These are phyloP conservation scores for Suillus hirtellus DNA, from an alignment of 768 basidiomycete species.

Conservation along the genomic window DNA sequence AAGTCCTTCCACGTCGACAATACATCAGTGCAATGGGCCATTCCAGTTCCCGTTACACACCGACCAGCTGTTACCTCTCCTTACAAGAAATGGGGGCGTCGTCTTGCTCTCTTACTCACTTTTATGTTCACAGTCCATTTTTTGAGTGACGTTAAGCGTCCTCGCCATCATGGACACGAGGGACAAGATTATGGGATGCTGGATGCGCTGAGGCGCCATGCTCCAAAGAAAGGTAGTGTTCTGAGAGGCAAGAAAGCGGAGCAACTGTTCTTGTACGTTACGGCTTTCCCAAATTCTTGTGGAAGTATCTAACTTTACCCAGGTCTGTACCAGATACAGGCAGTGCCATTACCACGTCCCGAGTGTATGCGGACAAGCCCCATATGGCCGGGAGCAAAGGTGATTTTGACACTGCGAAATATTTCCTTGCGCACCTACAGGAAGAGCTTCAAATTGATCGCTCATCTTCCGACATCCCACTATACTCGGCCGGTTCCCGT, in stretches of 20 bases:
- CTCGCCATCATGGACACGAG: background rate
- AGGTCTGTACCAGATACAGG: constrained; percentile 54
- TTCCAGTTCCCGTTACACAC: constrained; percentile 24
- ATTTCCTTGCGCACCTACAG: constrained; percentile 55
- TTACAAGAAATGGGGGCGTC: constrained; percentile 18
- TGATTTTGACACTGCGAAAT: constrained; percentile 58
- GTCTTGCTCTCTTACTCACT: constrained; percentile 14
- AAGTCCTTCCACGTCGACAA: constrained; percentile 13
- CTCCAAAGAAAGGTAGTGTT: constrained; percentile 17
- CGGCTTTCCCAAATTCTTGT: background rate
- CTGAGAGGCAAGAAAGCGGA: constrained; percentile 41
- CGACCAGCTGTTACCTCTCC: constrained; percentile 3
- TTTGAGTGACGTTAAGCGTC: background rate
- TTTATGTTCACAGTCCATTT: constrained; percentile 16
- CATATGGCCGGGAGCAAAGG: constrained; percentile 61
- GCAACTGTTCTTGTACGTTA: constrained; percentile 45
- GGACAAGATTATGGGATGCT: constrained; percentile 18
- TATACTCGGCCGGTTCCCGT: constrained; percentile 58
- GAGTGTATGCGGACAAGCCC: constrained; percentile 51
- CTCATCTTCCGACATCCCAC: constrained; percentile 34
- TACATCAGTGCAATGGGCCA: constrained; percentile 10
- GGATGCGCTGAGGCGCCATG: constrained; percentile 20
- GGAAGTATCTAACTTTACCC: background rate
- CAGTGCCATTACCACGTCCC: constrained; percentile 52
- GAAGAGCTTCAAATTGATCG: constrained; percentile 44